phyloP scores from a whole-genome alignment of 2,329 filamentous ascomycete genomes.

The Talaromyces piceae region DNA sequence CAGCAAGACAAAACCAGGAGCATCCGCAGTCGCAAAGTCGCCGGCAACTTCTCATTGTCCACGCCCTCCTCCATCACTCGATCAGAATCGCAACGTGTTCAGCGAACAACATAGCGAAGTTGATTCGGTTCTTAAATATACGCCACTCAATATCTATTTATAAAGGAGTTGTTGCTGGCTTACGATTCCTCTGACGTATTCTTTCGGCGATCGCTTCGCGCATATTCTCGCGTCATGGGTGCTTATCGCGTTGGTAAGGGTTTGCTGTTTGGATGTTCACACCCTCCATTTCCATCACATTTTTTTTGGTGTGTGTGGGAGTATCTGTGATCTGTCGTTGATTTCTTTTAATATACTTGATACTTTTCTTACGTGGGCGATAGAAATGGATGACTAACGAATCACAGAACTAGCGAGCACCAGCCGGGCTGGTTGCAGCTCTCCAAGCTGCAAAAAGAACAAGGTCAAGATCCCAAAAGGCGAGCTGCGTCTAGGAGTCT shows the following conservation, averaged over 20 bases:
- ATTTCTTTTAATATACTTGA: not conserved
- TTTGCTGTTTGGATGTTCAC: not conserved
- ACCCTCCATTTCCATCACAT: not conserved
- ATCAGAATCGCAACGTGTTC: not conserved
- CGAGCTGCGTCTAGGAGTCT: conserved; percentile 67
- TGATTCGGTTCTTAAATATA: too few relatives aligned
- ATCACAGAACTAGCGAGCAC: conserved; percentile 60
- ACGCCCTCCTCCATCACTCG: not conserved
- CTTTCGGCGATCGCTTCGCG: not conserved
- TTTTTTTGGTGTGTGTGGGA: not conserved
- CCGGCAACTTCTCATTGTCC: not conserved
- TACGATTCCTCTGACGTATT: too few relatives aligned
- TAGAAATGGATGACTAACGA: not conserved
- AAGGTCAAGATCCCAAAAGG: conserved; percentile 69
- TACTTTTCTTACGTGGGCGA: not conserved
- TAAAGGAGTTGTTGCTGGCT: too few relatives aligned
- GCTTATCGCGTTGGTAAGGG: conserved; percentile 22
- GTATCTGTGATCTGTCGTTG: not conserved
- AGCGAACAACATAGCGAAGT: too few relatives aligned
- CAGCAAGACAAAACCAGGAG: not conserved
- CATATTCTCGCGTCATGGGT: conserved; percentile 13
- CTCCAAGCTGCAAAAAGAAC: conserved; percentile 63
- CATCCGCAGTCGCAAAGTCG: not conserved
- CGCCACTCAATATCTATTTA: too few relatives aligned
- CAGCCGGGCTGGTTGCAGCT: conserved; percentile 67